Conservation (phyloP, 148 eudicot species). For the Silene latifolia region DNA sequence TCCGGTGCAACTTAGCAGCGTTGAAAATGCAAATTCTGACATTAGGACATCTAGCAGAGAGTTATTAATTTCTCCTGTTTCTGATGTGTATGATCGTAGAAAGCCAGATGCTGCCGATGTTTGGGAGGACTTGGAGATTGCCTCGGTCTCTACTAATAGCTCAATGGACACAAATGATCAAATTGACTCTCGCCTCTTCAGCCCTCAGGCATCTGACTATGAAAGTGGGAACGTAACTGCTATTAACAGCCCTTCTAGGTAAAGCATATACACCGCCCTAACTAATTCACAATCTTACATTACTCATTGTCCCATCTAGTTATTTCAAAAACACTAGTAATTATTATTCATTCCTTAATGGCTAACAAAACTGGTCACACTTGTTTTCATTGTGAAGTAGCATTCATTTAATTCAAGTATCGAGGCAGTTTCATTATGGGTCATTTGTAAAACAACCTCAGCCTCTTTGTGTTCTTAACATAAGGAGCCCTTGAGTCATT, state of each 20-base stretch:
- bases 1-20: slow-evolving; percentile 47
- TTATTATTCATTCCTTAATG: too few relatives aligned
- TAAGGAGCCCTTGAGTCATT: background rate
- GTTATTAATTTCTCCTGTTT: too few relatives aligned
- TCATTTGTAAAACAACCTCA: too few relatives aligned
- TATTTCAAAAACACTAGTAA: too few relatives aligned
- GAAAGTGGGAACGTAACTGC: slow-evolving; percentile 63
- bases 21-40: slow-evolving; percentile 32
- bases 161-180: slow-evolving; percentile 77
- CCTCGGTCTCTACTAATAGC: slow-evolving; percentile 70
- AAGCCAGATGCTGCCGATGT: slow-evolving; percentile 27
- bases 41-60: slow-evolving; percentile 30
- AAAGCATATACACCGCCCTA: slow-evolving; percentile 10
- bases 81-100: background rate
- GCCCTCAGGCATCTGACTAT: slow-evolving; percentile 64
- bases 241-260: slow-evolving; percentile 75
- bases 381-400: too few relatives aligned
- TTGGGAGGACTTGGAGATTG: slow-evolving; percentile 52
- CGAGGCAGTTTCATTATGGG: too few relatives aligned
- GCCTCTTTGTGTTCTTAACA: too few relatives aligned
- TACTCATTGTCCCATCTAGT: background rate
- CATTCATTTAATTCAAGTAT: too few relatives aligned
- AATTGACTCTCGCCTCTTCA: slow-evolving; percentile 56
- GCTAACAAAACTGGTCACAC: too few relatives aligned
- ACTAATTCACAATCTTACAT: background rate